Percentiles rank a stretch among this genome's conserved stretches.
phyloP scores from a whole-genome alignment of 805 yeast genomes.

The Limtongia smithiae region DNA sequence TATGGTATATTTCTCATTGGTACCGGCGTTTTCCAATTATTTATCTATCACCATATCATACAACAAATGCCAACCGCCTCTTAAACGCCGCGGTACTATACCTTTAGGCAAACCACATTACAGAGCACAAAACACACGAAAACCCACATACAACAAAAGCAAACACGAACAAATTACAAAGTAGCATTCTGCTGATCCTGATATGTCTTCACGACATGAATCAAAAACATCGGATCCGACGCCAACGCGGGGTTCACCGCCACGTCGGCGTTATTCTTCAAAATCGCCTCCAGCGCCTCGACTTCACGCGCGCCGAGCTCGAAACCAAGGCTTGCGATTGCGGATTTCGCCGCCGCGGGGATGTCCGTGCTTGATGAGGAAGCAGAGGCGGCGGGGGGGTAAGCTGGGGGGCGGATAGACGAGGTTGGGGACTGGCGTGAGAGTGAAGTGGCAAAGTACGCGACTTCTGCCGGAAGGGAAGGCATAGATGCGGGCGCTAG shows the following conservation, averaged over 20 bases:
- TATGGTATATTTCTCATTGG: too few relatives aligned
- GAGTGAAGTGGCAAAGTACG: too few relatives aligned
- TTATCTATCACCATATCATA: too few relatives aligned
- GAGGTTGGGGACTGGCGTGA: too few relatives aligned
- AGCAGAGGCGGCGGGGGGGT: too few relatives aligned
- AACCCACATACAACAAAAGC: background rate
- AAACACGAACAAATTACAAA: background rate
- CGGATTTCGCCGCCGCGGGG: background rate
- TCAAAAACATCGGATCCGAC: slow-evolving; percentile 33
- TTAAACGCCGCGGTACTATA: background rate
- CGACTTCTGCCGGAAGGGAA: too few relatives aligned
- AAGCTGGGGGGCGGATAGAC: too few relatives aligned
- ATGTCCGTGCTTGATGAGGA: too few relatives aligned
- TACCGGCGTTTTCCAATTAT: too few relatives aligned
- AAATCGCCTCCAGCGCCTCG: slow-evolving; percentile 28
- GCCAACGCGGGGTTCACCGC: slow-evolving; percentile 32
- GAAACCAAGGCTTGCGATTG: slow-evolving; percentile 25
- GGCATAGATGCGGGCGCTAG: background rate
- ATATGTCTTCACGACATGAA: slow-evolving; percentile 31
- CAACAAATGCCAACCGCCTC: background rate
- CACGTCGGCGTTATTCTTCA: slow-evolving; percentile 33
- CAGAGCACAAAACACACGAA: background rate
- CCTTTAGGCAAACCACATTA: background rate
- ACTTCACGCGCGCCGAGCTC: slow-evolving; percentile 31
- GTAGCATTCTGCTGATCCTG: slow-evolving; percentile 14